Base-by-base conservation (phyloP, 2,329 filamentous ascomycete genomes). In the Chaetothyriales sp. region DNA sequence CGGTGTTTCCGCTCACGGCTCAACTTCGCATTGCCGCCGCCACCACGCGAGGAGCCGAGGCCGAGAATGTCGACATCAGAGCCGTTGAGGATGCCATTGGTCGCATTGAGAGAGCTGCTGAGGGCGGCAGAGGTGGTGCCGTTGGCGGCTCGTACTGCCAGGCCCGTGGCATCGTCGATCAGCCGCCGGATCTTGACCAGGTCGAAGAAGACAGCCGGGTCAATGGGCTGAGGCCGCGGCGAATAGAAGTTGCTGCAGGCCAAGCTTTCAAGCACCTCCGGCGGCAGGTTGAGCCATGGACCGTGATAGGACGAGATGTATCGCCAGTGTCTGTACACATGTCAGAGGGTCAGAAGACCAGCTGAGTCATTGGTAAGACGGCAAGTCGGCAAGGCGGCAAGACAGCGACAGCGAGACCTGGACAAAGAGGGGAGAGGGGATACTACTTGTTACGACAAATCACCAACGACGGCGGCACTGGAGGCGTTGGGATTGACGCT, bases 231-330 rank as follows among this genome's bases (percentile, higher is more conserved):
- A 8, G 86, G 86, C 25, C 81, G 78, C 15, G 83, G 82, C 57
- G 83, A 80, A 57, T 83, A 81, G 70, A 83, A 89, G 68, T 90
- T 92, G 64, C 79, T 80, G 68, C 86, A 80, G 50, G 85, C 85
- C 48, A 92, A 76, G 47, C 77, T 80, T 65, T 89, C 83, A 66
- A 93, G 80, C 51, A 88, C 78, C 66, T 90, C 85, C 55, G 80
- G 77, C 18, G 85, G 83, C 51, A 90, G 73, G 65, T 87, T 82
- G 12, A 89, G 77, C 86, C 86, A 92, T 58, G 84, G 81, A 20
- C 86, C 86, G 63, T 89, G 82, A 62, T 86, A 92, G 25, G 81
- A 84, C 19, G 84, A 88, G 53, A 92, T 88, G 65, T 87, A 86
- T 56, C 81, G 78, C 86, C 85, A 90, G 69, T 90, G 84, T 65